Base-by-base conservation (phyloP, 805 yeast genomes). In the Lipomyces japonicus region DNA sequence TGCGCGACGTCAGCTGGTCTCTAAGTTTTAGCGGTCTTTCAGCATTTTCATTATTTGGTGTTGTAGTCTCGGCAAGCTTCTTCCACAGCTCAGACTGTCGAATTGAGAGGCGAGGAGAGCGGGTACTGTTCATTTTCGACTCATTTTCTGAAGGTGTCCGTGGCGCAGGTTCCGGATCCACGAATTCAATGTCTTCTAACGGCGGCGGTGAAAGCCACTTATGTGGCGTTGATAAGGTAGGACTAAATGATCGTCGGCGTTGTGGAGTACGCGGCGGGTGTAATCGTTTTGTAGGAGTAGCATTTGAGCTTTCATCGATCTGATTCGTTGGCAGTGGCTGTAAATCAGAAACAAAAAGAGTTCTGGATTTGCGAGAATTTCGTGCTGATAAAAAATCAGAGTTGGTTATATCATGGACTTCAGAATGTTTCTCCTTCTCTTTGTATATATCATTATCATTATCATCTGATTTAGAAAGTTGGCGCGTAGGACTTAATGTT, bases 21-120 rank as follows among this genome's bases (percentile, higher is more conserved):
- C 32, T 12, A 12, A 36, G 28, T 22, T 19, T 16, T 25, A n/a
- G 5, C 6, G 7, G 18, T 4, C n/a, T 26, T 28, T 18, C 22
- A 5, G 12, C 16, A 28, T n/a, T 34, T 35, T 21, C 23, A 24
- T 42, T n/a, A 23, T 22, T 10, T 19, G 18, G 6, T 30, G 23
- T 22, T 10, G 16, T 6, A 42, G n/a, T 5, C 31, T 28, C 35
- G 9, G 44, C 48, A n/a, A 49, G 26, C 25, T 44, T 12, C 7
- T 44, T 23, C 54, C 54, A 50, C 21, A 42, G 42, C 23, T 45
- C 54, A 21, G 7, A 41, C 36, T 45, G 50, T 24, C 50, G 46
- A 3, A 48, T 4, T 7, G 47, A 34, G n/a, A 50, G 23, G 18
- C 50, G 28, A 16, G 53, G 53, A 6, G 44, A 42, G 22, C 16